Base-by-base conservation (phyloP, 768 basidiomycete genomes). In the Kwoniella botswanensis region DNA sequence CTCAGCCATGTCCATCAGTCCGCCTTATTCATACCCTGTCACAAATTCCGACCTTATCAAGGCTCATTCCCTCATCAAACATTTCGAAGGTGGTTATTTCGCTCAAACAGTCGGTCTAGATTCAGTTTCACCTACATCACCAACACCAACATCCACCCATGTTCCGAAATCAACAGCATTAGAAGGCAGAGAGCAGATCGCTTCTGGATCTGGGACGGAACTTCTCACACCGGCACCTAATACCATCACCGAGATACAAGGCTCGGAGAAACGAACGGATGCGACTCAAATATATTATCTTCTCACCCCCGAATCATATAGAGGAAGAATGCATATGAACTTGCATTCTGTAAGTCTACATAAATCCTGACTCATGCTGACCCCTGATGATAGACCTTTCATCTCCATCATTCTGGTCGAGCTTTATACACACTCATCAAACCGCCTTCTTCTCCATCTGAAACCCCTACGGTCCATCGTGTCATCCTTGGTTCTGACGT, bases 401-500 rank as follows among this genome's bases (percentile, higher is more conserved):
- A 74, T 58, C 42, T 72, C 42, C 73, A 68, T n/a, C 74, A 75
- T 46, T 13, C 70, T 42, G 77, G 77, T 24, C 46, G 77, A 55
- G 57, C 77, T 15, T 63, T 76, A 4, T 78, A 78, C 70, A 78
- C 77, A 9, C 67, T 78, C 43, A 78, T 78, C 67, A 57, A 73
- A 64, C 77, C 77, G 5, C 70, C 76, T 6, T 41, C 62, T 24
- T 22, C 69, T 42, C 22, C 56, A 11, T 42, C 61, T 9, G 24
- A 46, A 7, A 21, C 21, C 17, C 76, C 76, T 9, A 62, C 63
- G 4, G 72, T 78, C 68, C 72, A 74, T 24, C 67, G 69, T 0
- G 53, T 76, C 43, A 64, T 87, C 21, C 85, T 88, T 74, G 88
- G 87, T 11, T 68, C 84, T 1, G 82, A 88, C 78, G 70, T 75